Conservation (phyloP, 2,329 filamentous ascomycete species). For the Trichoderma sp. region DNA sequence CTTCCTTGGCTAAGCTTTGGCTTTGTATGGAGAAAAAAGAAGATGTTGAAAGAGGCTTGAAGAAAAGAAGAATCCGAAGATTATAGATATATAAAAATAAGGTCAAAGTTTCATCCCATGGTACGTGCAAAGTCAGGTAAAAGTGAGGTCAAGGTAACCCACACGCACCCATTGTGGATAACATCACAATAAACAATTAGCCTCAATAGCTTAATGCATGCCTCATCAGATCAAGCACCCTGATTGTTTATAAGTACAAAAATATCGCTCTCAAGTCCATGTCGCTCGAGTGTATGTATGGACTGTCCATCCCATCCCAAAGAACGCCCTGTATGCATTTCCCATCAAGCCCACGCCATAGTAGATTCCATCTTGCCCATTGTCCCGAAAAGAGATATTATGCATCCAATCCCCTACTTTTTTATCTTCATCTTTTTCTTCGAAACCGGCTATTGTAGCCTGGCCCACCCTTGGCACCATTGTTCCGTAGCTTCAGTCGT, state of each 20-base stretch:
- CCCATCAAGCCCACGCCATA: neutral
- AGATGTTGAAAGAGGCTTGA: neutral
- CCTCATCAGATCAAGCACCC: neutral
- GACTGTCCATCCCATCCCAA: neutral
- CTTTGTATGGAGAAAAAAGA: neutral
- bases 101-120: neutral
- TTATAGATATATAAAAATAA: neutral
- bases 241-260: neutral
- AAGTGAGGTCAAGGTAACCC: neutral
- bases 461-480: conserved; percentile 64
- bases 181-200: neutral
- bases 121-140: neutral
- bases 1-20: neutral
- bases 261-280: neutral
- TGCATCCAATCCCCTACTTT: neutral
- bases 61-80: neutral
- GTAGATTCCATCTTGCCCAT: neutral
- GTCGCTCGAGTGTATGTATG: neutral
- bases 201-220: neutral
- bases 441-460: conserved; percentile 62
- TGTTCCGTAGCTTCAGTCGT: conserved; percentile 64
- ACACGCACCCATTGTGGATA: neutral
- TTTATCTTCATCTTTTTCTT: conserved; percentile 45
- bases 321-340: conserved; percentile 26
- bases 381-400: neutral